These are phyloP conservation scores for Boletus tylopilopsis DNA, from an alignment of 768 basidiomycete genomes.

Conservation along the genomic window DNA sequence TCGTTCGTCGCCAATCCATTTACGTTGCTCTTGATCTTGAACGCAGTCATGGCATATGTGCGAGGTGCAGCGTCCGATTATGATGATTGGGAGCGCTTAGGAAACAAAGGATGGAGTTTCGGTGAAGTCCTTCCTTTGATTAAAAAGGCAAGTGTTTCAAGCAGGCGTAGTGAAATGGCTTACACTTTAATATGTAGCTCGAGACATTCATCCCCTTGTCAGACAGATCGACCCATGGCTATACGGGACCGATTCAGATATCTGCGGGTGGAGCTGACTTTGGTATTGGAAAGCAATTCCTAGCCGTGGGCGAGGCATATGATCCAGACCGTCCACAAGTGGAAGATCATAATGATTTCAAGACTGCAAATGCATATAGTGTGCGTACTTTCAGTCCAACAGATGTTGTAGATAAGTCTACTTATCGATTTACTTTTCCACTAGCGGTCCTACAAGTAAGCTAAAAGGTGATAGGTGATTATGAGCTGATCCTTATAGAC, in stretches of 20 bases:
- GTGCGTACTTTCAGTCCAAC: constrained; percentile 6
- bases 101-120: constrained; percentile 61
- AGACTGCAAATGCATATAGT: constrained; percentile 20
- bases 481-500: not conserved
- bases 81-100: constrained; percentile 52
- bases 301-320: constrained; percentile 42
- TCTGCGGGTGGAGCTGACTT: constrained; percentile 9
- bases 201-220: constrained; percentile 33
- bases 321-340: constrained; percentile 43
- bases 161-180: not conserved
- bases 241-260: constrained; percentile 29
- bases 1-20: too few species aligned
- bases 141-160: constrained; percentile 41
- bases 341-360: constrained; percentile 48
- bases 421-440: not conserved
- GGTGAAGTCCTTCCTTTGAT: constrained; percentile 53
- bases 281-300: constrained; percentile 37
- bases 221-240: constrained; percentile 37
- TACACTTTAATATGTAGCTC: constrained; percentile 39
- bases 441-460: constrained; percentile 21
- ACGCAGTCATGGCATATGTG: constrained; percentile 46
- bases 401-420: too few species aligned
- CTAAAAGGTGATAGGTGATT: too few species aligned
- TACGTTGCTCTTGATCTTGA: too few species aligned
- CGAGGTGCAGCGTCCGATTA: constrained; percentile 61